A percentile compares a stretch with the other conserved stretches of the same genome.
Conservation (phyloP, 768 basidiomycete species). For the Amanita fuliginea region DNA sequence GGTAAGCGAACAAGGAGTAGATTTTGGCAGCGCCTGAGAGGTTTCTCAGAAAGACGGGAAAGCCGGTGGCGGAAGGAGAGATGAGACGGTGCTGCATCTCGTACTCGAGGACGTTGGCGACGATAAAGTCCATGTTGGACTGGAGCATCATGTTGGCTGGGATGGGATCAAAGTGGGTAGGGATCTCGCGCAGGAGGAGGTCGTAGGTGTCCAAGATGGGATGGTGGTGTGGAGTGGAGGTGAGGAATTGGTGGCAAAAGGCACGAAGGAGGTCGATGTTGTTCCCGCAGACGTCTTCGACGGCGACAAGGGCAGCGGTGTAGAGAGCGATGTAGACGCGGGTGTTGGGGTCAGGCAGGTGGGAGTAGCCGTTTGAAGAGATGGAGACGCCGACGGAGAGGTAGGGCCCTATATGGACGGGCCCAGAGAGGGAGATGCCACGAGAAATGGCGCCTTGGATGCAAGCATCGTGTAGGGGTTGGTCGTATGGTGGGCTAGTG, state of each 20-base stretch:
- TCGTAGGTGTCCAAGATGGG: constrained; percentile 22
- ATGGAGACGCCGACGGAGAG: constrained; percentile 21
- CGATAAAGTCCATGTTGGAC: constrained; percentile 23
- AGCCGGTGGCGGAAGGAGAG: background rate
- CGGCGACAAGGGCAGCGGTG: constrained; percentile 24
- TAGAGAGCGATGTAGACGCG: constrained; percentile 26
- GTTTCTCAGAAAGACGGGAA: constrained; percentile 1
- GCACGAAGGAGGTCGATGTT: constrained; percentile 16
- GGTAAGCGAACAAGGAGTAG: constrained; percentile 3
- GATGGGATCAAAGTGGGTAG: constrained; percentile 17
- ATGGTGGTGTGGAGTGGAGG: constrained; percentile 16
- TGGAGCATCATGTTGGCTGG: constrained; percentile 24
- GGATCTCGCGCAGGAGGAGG: constrained; percentile 19
- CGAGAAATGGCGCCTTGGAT: constrained; percentile 12
- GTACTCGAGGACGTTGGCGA: constrained; percentile 13
- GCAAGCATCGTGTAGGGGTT: constrained; percentile 11
- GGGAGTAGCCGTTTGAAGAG: constrained; percentile 15
- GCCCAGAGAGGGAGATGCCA: constrained; percentile 15
- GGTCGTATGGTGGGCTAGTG: background rate
- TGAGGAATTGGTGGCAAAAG: constrained; percentile 23
- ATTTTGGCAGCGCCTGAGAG: constrained; percentile 2
- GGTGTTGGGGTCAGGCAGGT: constrained; percentile 17
- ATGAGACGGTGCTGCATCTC: constrained; percentile 1
- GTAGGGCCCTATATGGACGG: constrained; percentile 15
- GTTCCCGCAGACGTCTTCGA: constrained; percentile 24